A percentile compares a stretch with the other conserved stretches of the same genome.
phyloP scores from a whole-genome alignment of 2,329 filamentous ascomycete species.

The Calonectria hongkongensis region DNA sequence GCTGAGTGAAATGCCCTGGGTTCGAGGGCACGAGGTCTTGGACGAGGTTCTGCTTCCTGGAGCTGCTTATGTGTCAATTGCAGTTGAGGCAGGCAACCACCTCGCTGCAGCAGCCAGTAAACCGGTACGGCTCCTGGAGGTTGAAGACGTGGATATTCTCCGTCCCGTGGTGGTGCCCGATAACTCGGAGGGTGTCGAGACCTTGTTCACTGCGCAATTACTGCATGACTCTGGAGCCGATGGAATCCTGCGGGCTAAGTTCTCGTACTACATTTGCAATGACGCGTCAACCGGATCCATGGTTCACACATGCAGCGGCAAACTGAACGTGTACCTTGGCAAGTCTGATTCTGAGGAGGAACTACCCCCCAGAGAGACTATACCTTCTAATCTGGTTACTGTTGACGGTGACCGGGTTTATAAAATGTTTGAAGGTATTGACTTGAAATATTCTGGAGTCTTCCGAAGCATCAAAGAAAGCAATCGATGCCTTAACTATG shows the following conservation, averaged over 20 bases:
- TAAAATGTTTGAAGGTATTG: slow-evolving; percentile 39
- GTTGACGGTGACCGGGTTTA: slow-evolving; percentile 37
- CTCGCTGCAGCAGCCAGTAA: slow-evolving; percentile 19
- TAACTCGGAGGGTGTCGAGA: slow-evolving; percentile 40
- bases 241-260: slow-evolving; percentile 33
- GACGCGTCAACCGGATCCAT: slow-evolving; percentile 33
- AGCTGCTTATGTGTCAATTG: slow-evolving; percentile 35
- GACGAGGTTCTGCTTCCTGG: slow-evolving; percentile 38
- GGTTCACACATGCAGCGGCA: slow-evolving; percentile 39
- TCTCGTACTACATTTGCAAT: slow-evolving; percentile 41
- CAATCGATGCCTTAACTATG: slow-evolving; percentile 36
- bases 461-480: slow-evolving; percentile 37
- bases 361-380: slow-evolving; percentile 30
- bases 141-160: slow-evolving; percentile 40
- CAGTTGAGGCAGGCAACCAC: slow-evolving; percentile 39
- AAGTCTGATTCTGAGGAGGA: slow-evolving; percentile 21
- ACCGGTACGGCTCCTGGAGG: slow-evolving; percentile 32
- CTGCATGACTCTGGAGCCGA: slow-evolving; percentile 12
- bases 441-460: slow-evolving; percentile 39
- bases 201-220: slow-evolving; percentile 35
- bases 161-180: slow-evolving; percentile 40
- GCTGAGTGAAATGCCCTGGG: slow-evolving; percentile 36
- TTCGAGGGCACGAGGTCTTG: slow-evolving; percentile 33
- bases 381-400: slow-evolving; percentile 32
- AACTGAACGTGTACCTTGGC: slow-evolving; percentile 35